Percentiles rank a stretch among this genome's conserved stretches.
Conservation (phyloP, 1,284 basidiomycete species). For the Cryptococcus deneoformans region DNA sequence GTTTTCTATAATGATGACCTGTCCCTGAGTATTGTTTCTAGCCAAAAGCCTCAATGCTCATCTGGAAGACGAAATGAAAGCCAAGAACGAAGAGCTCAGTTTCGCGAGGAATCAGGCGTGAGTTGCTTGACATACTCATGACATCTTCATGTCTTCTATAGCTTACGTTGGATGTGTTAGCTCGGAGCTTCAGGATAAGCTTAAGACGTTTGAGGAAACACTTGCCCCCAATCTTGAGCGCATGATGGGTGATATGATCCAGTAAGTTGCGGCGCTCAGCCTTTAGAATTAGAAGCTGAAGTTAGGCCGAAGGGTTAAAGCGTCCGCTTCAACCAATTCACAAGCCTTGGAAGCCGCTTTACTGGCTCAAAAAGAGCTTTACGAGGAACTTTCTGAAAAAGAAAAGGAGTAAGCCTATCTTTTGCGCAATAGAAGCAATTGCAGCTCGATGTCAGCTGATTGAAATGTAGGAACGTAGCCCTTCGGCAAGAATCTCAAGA, state of each 20-base stretch:
- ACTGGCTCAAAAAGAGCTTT: background rate
- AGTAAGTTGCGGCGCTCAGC: background rate
- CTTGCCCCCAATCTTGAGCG: background rate
- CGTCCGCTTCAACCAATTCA: background rate
- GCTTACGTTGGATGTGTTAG: background rate
- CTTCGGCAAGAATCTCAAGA: too few species aligned
- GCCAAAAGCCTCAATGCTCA: background rate
- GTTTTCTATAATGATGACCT: too few species aligned
- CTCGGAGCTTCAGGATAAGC: background rate
- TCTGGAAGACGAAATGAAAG: background rate
- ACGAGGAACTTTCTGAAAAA: background rate
- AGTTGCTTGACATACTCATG: background rate
- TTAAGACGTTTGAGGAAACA: background rate
- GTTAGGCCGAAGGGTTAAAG: background rate
- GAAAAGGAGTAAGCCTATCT: constrained; percentile 6
- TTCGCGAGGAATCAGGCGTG: background rate
- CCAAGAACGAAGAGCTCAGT: background rate
- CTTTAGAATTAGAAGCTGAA: background rate
- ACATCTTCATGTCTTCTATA: background rate
- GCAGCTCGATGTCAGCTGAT: too few species aligned
- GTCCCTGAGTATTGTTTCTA: background rate
- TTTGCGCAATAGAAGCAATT: background rate
- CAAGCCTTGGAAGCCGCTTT: background rate
- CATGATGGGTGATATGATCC: background rate
- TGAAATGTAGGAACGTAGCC: too few species aligned